Base-by-base conservation (phyloP, 176 grass and related monocot species). In the Musa schizocarpa region DNA sequence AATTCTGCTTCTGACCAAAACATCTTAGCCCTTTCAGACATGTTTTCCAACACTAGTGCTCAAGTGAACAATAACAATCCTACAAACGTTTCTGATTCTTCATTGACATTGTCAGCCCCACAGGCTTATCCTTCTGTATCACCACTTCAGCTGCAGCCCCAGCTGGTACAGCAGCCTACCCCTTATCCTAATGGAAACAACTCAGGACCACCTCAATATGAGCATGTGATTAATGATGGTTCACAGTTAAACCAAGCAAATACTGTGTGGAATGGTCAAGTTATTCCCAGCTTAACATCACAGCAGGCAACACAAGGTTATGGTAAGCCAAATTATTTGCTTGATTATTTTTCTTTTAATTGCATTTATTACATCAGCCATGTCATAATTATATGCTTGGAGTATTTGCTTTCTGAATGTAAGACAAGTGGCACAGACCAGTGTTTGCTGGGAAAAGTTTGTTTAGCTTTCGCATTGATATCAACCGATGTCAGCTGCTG, bases 21-120 rank as follows among this genome's bases (percentile, higher is more conserved):
- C 61, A 78, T 94, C 22, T 80, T 94, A 71, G 88, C 88, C 63
- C 83, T 94, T 56, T 80, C 84, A 34, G 88, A 99, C 78, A 99
- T 99, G 88, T 99, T 99, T 84, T 68, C 88, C 26, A 78, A 89
- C 52, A 91, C 80, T 54, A 82, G 52, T 72, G 55, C 81, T 58
- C 76, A 74, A 75, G 86, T 43, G 78, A 94, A 62, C 50, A 89
- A 81, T 82, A 80, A 82, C 26, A 82, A 74, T 74, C 65, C 43
- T 76, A 22, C 73, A 2, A 88, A 57, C 77, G 71, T 73, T 58
- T 75, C 65, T 57, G 49, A 82, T 87, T 62, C 71, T 56, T 78
- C 73, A 70, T 79, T 88, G 58, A 73, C 56, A 82, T 71, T 86
- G 67, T 76, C 62, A 78, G 76, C 84, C 69, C 64, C 82, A 81